Conservation (phyloP, 139 green algal genomes). For the Trebouxia sp. region DNA sequence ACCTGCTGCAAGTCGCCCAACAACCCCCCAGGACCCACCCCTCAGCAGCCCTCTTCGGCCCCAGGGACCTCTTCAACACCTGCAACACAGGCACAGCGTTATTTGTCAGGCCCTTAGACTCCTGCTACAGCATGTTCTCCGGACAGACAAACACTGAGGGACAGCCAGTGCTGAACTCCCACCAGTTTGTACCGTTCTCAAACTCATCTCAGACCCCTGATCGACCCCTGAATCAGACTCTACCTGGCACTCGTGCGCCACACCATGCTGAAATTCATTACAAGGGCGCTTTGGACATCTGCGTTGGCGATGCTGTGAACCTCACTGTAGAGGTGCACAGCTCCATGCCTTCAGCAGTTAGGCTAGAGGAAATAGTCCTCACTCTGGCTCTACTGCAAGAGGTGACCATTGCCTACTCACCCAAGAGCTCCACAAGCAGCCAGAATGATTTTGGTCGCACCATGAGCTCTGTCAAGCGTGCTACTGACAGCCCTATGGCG, state of each 20-base stretch:
- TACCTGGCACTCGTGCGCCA: too few species aligned
- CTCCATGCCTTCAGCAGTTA: constrained; percentile 20
- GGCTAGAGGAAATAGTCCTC: constrained; percentile 13
- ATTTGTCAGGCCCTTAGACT: constrained; percentile 10
- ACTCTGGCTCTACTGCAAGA: constrained; percentile 36
- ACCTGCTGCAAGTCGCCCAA: constrained; percentile 34
- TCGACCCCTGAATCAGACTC: background rate
- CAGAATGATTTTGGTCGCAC: constrained; percentile 1
- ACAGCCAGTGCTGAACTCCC: constrained; percentile 5
- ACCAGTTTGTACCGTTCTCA: background rate
- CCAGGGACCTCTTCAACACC: background rate
- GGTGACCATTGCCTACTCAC: constrained; percentile 19
- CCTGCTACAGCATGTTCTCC: constrained; percentile 50
- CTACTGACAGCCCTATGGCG: background rate
- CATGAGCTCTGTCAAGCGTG: background rate
- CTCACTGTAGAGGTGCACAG: constrained; percentile 46
- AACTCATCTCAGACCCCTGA: background rate
- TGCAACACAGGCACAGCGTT: background rate
- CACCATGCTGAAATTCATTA: background rate
- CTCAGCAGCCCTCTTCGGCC: constrained; percentile 3
- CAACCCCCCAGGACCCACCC: constrained; percentile 11
- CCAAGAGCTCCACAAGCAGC: constrained; percentile 13
- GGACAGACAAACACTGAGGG: constrained; percentile 8
- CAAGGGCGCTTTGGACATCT: constrained; percentile 22
- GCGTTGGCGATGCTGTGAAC: constrained; percentile 48